Conservation (phyloP, 2,329 filamentous ascomycete species). For the Lachnellula suecica region DNA sequence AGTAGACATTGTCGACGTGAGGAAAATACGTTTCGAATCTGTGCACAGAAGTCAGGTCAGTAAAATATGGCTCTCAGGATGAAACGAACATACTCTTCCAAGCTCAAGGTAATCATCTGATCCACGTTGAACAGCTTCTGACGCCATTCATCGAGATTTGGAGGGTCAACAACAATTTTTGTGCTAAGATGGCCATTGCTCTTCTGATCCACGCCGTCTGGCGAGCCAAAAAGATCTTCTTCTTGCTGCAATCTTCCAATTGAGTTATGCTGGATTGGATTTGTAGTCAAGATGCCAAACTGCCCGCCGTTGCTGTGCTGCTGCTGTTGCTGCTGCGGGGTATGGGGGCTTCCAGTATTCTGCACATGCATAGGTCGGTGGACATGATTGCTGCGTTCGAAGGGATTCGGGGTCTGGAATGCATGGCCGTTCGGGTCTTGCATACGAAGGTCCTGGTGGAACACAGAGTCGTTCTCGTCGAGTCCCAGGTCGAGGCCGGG, state of each 20-base stretch:
- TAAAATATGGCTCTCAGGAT: constrained; percentile 4
- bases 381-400: constrained; percentile 31
- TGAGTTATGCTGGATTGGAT: constrained; percentile 32
- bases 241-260: constrained; percentile 37
- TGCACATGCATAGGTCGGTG: constrained; percentile 31
- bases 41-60: constrained; percentile 10
- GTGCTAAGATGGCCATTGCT: constrained; percentile 52
- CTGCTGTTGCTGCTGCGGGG: constrained; percentile 39
- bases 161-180: constrained; percentile 63
- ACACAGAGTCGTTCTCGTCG: constrained; percentile 38
- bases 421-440: constrained; percentile 35
- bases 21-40: constrained; percentile 81
- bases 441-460: constrained; percentile 38
- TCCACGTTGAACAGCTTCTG: constrained; percentile 74
- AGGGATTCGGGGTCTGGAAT: constrained; percentile 34
- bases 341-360: constrained; percentile 32
- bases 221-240: constrained; percentile 36
- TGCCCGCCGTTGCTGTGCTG: constrained; percentile 40
- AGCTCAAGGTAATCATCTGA: constrained; percentile 67
- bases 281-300: constrained; percentile 46
- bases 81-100: constrained; percentile 61
- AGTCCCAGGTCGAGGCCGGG: constrained; percentile 39
- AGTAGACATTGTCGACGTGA: constrained; percentile 82
- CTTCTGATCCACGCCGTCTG: constrained; percentile 40
- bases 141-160: constrained; percentile 68